These are phyloP conservation scores for Colletotrichum sp. DNA, from an alignment of 2,329 filamentous ascomycete genomes.

Conservation along the genomic window DNA sequence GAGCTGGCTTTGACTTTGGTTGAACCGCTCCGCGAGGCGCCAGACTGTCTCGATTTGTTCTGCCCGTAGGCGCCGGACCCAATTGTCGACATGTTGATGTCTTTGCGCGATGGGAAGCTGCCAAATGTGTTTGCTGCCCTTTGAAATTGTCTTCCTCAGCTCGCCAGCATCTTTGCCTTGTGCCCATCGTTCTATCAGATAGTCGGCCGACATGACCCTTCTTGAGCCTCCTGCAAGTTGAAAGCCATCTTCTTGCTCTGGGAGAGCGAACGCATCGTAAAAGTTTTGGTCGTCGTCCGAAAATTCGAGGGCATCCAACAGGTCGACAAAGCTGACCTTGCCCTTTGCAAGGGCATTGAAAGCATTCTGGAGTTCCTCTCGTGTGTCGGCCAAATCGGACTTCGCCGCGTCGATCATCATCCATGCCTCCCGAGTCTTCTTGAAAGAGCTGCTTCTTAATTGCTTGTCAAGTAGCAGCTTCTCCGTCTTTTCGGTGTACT, in stretches of 20 bases:
- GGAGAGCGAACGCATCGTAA: constrained; percentile 61
- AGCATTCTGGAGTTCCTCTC: constrained; percentile 29
- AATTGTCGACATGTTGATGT: constrained; percentile 33
- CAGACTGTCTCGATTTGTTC: constrained; percentile 53
- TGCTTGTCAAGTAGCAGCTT: constrained; percentile 51
- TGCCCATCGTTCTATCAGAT: constrained; percentile 61
- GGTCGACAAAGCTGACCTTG: constrained; percentile 23
- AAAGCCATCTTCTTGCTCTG: constrained; percentile 50
- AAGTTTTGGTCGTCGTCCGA: constrained; percentile 53
- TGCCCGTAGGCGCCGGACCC: constrained; percentile 49
- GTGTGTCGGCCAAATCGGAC: constrained; percentile 33
- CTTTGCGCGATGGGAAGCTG: constrained; percentile 33
- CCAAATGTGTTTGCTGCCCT: constrained; percentile 53
- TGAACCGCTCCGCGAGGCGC: constrained; percentile 41
- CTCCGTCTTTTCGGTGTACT: constrained; percentile 55
- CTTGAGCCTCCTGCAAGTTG: constrained; percentile 48
- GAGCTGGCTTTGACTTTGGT: constrained; percentile 44
- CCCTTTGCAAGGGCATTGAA: constrained; percentile 20
- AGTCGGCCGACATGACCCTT: constrained; percentile 43
- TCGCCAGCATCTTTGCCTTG: neutral
- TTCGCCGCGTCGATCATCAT: constrained; percentile 46
- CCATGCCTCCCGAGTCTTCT: constrained; percentile 38
- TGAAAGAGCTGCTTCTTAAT: constrained; percentile 26
- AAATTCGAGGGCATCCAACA: constrained; percentile 56
- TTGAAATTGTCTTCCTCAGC: constrained; percentile 22